Percentiles rank a stretch among this genome's conserved stretches.
Evolutionary conservation across 192 early-diverging fungal genomes (phyloP).

Genomic region (Kappamyces sp.): DNA sequence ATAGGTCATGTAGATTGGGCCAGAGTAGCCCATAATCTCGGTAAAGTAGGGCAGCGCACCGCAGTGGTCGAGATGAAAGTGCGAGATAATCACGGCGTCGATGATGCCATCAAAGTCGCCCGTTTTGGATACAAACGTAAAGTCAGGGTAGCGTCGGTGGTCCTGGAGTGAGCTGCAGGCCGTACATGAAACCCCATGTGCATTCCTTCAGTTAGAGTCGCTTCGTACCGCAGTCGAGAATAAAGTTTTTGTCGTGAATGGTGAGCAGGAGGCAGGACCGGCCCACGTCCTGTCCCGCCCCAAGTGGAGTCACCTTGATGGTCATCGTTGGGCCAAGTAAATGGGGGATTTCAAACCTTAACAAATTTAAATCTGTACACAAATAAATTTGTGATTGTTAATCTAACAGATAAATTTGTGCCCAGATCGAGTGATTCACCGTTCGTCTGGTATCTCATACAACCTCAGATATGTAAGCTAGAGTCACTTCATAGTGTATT

Average conservation of each 20-base stretch:
- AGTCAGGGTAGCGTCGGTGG: conserved; percentile 90
- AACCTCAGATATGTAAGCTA: too few species aligned
- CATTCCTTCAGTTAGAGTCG: neutral
- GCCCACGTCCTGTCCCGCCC: conserved; percentile 97
- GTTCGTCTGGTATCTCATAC: too few species aligned
- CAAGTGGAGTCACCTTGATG: conserved; percentile 82
- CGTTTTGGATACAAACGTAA: conserved; percentile 77
- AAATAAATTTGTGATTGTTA: too few species aligned
- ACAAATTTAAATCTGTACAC: too few species aligned
- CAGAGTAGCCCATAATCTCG: conserved; percentile 89
- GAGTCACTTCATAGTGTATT: too few species aligned
- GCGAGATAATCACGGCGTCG: conserved; percentile 90
- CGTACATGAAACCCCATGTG: too few species aligned
- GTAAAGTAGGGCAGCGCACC: conserved; percentile 94
- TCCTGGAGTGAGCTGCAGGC: conserved; percentile 32
- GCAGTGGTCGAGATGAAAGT: conserved; percentile 99
- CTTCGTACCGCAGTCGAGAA: conserved; percentile 43
- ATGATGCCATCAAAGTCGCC: conserved; percentile 74
- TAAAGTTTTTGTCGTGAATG: conserved; percentile 93
- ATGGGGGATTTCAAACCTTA: too few species aligned
- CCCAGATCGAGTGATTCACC: too few species aligned
- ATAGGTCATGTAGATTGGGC: conserved; percentile 96
- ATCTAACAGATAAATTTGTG: too few species aligned
- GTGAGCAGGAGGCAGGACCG: conserved; percentile 86
- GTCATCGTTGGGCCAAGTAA: neutral